Conservation (phyloP, 164 flowering plant genomes). For the Amborella trichopoda region DNA sequence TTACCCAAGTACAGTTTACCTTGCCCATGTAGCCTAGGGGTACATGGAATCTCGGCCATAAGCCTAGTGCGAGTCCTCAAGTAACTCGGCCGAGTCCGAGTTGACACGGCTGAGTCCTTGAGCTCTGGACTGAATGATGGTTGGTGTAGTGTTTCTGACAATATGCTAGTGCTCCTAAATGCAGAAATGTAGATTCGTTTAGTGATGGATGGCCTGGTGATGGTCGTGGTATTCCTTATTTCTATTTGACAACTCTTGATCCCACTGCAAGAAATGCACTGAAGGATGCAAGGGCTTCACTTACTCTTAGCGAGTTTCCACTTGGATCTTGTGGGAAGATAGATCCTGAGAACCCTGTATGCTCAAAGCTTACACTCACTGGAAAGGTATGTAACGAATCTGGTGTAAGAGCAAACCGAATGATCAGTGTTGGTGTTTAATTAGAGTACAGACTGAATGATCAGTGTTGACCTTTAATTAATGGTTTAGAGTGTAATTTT, state of each 20-base stretch:
- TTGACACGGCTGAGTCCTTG: too few species aligned
- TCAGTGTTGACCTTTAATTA: too few species aligned
- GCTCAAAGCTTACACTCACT: constrained; percentile 79
- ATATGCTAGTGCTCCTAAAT: constrained; percentile 6
- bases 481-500: too few species aligned
- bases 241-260: constrained; percentile 85
- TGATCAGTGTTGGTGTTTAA: too few species aligned
- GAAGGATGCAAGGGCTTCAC: constrained; percentile 63
- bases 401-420: too few species aligned
- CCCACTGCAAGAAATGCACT: constrained; percentile 82
- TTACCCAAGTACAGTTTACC: too few species aligned
- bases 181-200: constrained; percentile 93
- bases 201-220: constrained; percentile 80
- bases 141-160: not conserved
- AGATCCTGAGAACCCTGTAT: constrained; percentile 88
- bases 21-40: too few species aligned
- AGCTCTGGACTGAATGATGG: too few species aligned
- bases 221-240: constrained; percentile 82
- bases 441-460: too few species aligned
- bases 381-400: constrained; percentile 78
- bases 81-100: too few species aligned
- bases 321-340: constrained; percentile 74
- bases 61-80: too few species aligned
- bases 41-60: too few species aligned
- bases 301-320: constrained; percentile 69